Evolutionary conservation across 768 basidiomycete genomes (phyloP), one percentile per base, ranked within the genome.

Genomic region (Candolleomyces eurysporus): DNA sequence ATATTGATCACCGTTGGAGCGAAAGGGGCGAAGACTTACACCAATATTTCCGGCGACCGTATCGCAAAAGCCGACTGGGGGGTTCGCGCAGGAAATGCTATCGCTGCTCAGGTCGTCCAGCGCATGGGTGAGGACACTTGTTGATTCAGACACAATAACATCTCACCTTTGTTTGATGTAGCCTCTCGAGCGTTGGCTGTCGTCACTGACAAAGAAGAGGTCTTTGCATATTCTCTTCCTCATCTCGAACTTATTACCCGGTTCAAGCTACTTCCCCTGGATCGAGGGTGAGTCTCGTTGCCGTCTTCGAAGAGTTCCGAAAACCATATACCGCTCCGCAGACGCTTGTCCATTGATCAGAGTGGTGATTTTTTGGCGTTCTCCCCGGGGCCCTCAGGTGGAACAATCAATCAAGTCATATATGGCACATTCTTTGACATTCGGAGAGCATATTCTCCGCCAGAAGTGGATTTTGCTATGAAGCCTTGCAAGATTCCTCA

Each of bases 11-110:
- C 79, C 1, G 82, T 83, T 13, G 86, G 88, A 19, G 71, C 73
- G 10, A 89, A 84, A 65, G 85, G 86, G 57, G 88, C 82, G 2
- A 78, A 85, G 62, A 80, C 78, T 55, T 77, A 79, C 50, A 72
- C 81, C 4, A 82, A 88, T 66, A 77, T 92, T 42, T 84, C 78
- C 50, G 91, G 91, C 3, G 84, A 90, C 14, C 78, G 83, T 49
- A 71, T 92, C 19, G 84, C 81, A 4, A 90, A 84, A 70, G 81
- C 78, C 1, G 90, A 93, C 19, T 87, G 90, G 85, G 75, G 77
- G 19, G 70, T 67, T 48, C 86, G 84, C 66, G 67, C 70, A 14
- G 88, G 87, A 9, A 71, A 71, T 7, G 81, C 87, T 11, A 74
- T 81, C 30, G 71, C 74, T 45, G 79, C 78, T 7, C 81, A 86